Evolutionary conservation across 2,329 filamentous ascomycete species (phyloP), one percentile per base, ranked within the genome.

Genomic region (Ophiosphaerella herpotricha): DNA sequence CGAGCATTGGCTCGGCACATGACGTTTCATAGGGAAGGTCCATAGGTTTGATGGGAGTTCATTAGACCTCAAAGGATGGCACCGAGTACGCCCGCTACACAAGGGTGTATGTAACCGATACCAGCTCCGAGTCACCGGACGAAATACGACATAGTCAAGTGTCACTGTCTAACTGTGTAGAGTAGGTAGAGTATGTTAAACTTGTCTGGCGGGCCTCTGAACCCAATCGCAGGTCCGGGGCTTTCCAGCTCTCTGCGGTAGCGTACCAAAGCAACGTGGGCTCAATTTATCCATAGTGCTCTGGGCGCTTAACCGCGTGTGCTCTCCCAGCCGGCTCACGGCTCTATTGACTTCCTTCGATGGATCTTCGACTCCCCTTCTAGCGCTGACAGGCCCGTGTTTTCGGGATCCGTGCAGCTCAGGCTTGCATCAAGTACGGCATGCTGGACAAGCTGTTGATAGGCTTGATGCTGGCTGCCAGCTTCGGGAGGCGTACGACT

Each of bases 301-400:
- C 37, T 11, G 42, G 41, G 46, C 50, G 50, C 43, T 37, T 54
- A 39, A 46, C 39, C 37, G 44, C 31, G 23, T 47, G 37, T 21
- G 39, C 12, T n/a, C 26, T 47, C 50, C 50, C 55, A 47, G 44
- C 55, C 24, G n/a, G 16, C 16, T 18, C 16, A 18, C 16, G 3
- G 16, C 47, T 21, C 40, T 41, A 49, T 26, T 41, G 39, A 39
- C 18, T 42, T 32, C 37, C 46, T 58, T 60, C 55, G 50, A 54
- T 36, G 52, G 48, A 57, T 51, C 48, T 60, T 60, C 57, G 50
- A 48, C 49, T 45, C 33, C n/a, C 38, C 49, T 60, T 60, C 57
- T 60, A 60, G 55, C 40, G 55, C 55, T 58, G 50, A 57, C 46
- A 33, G 41, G 53, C 39, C 52, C 57, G 47, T 55, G 43, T 42